These are phyloP conservation scores for Fraxinus excelsior DNA, from an alignment of 257 asterid genomes.

Conservation along the genomic window DNA sequence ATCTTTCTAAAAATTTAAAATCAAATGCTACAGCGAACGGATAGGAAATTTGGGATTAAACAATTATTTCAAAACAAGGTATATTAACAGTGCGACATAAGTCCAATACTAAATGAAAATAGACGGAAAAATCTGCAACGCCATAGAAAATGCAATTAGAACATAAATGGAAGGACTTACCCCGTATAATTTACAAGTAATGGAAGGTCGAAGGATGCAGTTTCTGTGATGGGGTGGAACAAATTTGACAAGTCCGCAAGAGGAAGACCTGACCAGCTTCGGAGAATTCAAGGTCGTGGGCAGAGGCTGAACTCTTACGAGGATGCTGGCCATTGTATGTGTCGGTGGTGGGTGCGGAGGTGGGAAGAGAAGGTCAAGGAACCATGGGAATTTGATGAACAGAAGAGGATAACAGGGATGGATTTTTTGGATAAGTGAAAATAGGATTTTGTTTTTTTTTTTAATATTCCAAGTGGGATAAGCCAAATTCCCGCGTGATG, in stretches of 20 bases:
- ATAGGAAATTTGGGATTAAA: neutral
- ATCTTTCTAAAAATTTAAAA: neutral
- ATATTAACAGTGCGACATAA: neutral
- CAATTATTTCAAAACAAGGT: too few species aligned
- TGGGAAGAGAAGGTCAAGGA: neutral
- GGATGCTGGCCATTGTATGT: constrained; percentile 27
- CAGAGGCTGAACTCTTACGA: constrained; percentile 33
- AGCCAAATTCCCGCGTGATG: too few species aligned
- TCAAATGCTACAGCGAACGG: neutral
- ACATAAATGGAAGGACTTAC: constrained; percentile 21
- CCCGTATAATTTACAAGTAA: constrained; percentile 39
- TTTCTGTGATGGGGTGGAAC: constrained; percentile 2
- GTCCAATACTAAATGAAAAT: neutral
- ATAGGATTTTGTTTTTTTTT: too few species aligned
- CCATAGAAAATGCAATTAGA: neutral
- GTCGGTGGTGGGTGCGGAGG: neutral
- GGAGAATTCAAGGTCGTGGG: constrained; percentile 21
- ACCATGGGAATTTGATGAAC: neutral
- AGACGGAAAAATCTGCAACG: neutral
- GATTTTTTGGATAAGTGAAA: neutral
- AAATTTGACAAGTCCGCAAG: neutral
- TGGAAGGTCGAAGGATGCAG: constrained; percentile 19
- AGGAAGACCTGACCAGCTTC: neutral
- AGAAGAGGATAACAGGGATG: neutral
- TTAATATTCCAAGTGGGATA: too few species aligned